These are phyloP conservation scores for Avena atlantica DNA, from an alignment of 176 grass and related monocot genomes.

Conservation along the genomic window DNA sequence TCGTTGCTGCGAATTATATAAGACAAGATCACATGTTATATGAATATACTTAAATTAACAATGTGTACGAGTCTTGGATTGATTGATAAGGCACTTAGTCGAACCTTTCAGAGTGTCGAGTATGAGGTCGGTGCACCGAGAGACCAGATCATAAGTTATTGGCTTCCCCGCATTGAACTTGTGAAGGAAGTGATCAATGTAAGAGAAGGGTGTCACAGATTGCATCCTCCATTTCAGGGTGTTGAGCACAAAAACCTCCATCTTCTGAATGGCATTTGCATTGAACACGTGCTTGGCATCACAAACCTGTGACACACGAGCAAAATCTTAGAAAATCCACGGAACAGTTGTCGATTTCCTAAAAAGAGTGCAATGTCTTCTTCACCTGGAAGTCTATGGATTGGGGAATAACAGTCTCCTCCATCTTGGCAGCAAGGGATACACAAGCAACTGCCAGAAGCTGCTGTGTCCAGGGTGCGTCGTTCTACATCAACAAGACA, in stretches of 20 bases:
- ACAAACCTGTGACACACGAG: conserved; percentile 49
- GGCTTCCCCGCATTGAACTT: conserved; percentile 65
- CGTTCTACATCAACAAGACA: conserved; percentile 47
- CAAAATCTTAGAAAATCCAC: not conserved
- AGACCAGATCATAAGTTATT: conserved; percentile 39
- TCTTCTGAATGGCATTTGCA: conserved; percentile 54
- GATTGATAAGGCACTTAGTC: conserved; percentile 6
- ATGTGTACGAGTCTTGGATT: not conserved
- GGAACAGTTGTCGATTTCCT: not conserved
- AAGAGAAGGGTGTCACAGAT: conserved; percentile 85
- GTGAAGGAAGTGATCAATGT: conserved; percentile 66
- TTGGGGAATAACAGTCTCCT: conserved; percentile 60
- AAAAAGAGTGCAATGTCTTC: not conserved
- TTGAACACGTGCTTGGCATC: conserved; percentile 49
- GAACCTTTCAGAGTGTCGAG: conserved; percentile 70
- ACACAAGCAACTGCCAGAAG: conserved; percentile 76
- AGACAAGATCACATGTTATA: not conserved
- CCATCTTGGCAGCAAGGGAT: conserved; percentile 91
- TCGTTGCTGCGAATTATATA: conserved; percentile 58
- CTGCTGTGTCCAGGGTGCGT: conserved; percentile 63
- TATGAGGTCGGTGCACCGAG: conserved; percentile 60
- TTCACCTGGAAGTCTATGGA: conserved; percentile 66
- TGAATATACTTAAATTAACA: not conserved
- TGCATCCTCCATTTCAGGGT: conserved; percentile 84
- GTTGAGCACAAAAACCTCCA: conserved; percentile 75